Evolutionary conservation across 805 yeast genomes (phyloP), one percentile per base, ranked within the genome.

Genomic region (Yarrowia porcina): DNA sequence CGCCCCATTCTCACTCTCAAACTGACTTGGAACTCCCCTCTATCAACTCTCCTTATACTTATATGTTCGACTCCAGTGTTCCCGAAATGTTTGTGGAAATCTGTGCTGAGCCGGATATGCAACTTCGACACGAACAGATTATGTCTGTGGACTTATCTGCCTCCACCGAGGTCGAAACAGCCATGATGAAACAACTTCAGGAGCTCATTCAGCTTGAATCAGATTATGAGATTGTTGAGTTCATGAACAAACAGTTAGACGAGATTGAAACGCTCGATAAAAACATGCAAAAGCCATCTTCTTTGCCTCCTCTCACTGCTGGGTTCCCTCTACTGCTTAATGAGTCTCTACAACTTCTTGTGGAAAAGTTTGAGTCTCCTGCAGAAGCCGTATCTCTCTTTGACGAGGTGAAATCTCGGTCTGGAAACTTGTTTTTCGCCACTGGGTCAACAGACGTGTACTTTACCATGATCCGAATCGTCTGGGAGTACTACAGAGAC

Each of bases 401-500:
- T 67, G 76, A 77, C 56, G 56, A 65, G 32, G 68, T 72, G 30
- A 75, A 71, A 71, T 70, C 68, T 57, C 70, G 66, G 65, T 69
- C 75, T 50, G 66, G 74, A 57, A 79, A 73, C 56, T 72, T 74
- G 10, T 79, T 73, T 63, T 68, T 75, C 36, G 69, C 71, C 20
- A 72, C 79, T 1, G 75, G 80, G 57, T 73, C 78, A 2, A 74
- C 73, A 12, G 76, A 71, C 12, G 77, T 76, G 6, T 77, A 77
- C 66, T 78, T 77, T 66, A 67, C 69, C 38, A 72, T 76, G 45
- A 65, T 79, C 15, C 63, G 66, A 39, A 67, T 77, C 9, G 64
- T 72, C n/a, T 79, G 82, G 82, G 67, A 73, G 27, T 67, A 67
- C 49, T 77, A 71, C 67, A 72, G 74, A 36, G 80, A 78, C 63